phyloP scores from a whole-genome alignment of 179 eudicot genomes.

The Amaranthus tricolor region DNA sequence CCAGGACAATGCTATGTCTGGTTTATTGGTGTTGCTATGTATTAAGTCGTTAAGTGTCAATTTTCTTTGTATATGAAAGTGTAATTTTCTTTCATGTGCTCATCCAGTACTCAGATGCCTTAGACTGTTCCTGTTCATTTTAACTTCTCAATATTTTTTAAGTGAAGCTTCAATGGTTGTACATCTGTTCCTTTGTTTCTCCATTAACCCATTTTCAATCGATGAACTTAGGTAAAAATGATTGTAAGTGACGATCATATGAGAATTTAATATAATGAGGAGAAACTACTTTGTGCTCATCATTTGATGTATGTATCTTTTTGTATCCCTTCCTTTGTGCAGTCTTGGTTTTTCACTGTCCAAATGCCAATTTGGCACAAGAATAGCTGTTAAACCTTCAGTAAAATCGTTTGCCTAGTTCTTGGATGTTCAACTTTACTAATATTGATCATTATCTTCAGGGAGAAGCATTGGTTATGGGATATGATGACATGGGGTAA shows the following conservation, averaged over 20 bases:
- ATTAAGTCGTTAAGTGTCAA: background rate
- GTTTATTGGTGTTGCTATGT: background rate
- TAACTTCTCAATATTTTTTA: background rate
- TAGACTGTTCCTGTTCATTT: background rate
- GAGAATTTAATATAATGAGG: background rate
- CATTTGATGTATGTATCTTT: background rate
- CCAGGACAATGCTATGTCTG: background rate
- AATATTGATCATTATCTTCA: conserved; percentile 30
- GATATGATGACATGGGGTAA: conserved; percentile 98
- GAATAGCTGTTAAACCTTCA: background rate
- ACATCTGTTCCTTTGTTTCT: background rate
- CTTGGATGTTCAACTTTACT: background rate
- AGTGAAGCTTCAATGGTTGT: background rate
- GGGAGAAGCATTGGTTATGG: conserved; percentile 99
- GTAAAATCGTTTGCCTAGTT: background rate
- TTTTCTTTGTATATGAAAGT: background rate
- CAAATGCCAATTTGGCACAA: background rate
- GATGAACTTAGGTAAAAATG: background rate
- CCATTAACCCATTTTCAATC: background rate
- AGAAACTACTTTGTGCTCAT: background rate
- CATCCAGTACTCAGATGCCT: background rate
- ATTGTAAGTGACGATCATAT: background rate
- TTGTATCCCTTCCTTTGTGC: background rate
- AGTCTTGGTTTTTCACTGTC: background rate
- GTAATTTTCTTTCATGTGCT: background rate